phyloP scores from a whole-genome alignment of 2,329 filamentous ascomycete species.

The Tolypocladium cylindrosporum region DNA sequence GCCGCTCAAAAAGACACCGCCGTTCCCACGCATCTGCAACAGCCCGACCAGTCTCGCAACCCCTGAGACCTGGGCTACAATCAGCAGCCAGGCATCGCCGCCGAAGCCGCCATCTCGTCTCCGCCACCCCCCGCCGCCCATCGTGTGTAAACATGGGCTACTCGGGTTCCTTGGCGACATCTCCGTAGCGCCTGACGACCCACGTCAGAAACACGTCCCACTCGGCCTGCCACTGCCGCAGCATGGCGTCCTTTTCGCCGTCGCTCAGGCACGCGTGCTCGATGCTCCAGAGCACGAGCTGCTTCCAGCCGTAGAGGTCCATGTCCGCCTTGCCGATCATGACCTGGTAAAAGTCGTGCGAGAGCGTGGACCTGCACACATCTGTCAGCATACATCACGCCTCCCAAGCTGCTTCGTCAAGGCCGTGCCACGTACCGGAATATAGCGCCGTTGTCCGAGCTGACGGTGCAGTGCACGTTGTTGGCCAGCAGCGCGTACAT shows the following conservation, averaged over 20 bases:
- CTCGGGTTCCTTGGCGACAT: not conserved
- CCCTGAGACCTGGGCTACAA: not conserved
- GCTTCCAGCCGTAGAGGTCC: slow-evolving; percentile 61
- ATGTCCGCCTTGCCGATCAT: slow-evolving; percentile 60
- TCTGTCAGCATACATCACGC: not conserved
- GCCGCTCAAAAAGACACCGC: too few species aligned
- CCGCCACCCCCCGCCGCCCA: not conserved
- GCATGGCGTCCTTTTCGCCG: slow-evolving; percentile 26
- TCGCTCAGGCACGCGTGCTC: slow-evolving; percentile 45
- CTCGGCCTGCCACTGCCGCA: slow-evolving; percentile 36
- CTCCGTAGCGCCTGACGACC: slow-evolving; percentile 34
- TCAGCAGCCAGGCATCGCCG: not conserved
- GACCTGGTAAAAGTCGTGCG: slow-evolving; percentile 69
- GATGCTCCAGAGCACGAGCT: slow-evolving; percentile 54
- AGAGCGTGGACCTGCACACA: slow-evolving; percentile 50
- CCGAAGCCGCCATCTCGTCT: not conserved
- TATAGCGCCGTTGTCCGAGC: slow-evolving; percentile 64
- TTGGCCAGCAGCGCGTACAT: slow-evolving; percentile 62
- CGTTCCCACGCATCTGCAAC: too few species aligned
- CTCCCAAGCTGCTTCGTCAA: not conserved
- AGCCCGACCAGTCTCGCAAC: too few species aligned
- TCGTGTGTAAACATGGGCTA: not conserved
- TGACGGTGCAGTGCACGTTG: slow-evolving; percentile 63
- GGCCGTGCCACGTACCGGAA: slow-evolving; percentile 40
- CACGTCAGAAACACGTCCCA: slow-evolving; percentile 51